phyloP scores from a whole-genome alignment of 1,284 basidiomycete genomes.

The Porphyrellus sp. region DNA sequence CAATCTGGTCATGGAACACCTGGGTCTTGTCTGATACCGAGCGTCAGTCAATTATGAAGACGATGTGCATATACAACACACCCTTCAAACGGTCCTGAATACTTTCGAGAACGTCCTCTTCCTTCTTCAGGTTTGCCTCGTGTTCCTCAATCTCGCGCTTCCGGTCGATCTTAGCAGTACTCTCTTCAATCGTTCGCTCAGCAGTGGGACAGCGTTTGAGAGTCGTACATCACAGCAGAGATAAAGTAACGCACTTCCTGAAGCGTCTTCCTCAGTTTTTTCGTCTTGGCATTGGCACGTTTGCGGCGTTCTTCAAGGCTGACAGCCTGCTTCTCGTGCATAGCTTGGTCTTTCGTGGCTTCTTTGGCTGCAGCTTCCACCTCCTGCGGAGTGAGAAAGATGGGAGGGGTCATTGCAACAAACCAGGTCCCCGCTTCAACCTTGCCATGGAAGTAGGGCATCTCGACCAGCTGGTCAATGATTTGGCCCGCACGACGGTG shows the following conservation, averaged over 20 bases:
- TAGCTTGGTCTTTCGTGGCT: conserved; percentile 75
- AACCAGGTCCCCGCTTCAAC: no score
- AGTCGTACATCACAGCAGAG: background rate
- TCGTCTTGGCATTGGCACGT: conserved; percentile 77
- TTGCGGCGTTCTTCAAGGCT: conserved; percentile 86
- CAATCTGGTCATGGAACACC: conserved; percentile 90
- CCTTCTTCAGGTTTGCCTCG: conserved; percentile 72
- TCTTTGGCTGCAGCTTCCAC: conserved; percentile 74
- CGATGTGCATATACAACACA: conserved; percentile 28
- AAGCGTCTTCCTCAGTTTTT: conserved; percentile 87
- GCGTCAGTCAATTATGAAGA: background rate
- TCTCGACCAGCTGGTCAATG: conserved; percentile 91
- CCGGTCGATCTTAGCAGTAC: conserved; percentile 67
- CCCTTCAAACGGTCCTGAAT: conserved; percentile 91
- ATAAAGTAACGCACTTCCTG: conserved; percentile 56
- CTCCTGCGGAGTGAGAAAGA: conserved; percentile 45
- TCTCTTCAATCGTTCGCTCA: conserved; percentile 66
- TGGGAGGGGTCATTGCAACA: no score
- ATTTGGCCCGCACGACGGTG: conserved; percentile 80
- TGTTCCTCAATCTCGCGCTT: conserved; percentile 71
- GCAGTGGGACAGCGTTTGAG: conserved; percentile 49
- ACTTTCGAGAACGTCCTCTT: conserved; percentile 82
- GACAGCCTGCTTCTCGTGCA: conserved; percentile 83
- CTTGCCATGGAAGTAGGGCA: no score
- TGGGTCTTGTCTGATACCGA: conserved; percentile 82